Conservation (phyloP, 176 grass and related monocot species). For the Alopecurus myosuroides region DNA sequence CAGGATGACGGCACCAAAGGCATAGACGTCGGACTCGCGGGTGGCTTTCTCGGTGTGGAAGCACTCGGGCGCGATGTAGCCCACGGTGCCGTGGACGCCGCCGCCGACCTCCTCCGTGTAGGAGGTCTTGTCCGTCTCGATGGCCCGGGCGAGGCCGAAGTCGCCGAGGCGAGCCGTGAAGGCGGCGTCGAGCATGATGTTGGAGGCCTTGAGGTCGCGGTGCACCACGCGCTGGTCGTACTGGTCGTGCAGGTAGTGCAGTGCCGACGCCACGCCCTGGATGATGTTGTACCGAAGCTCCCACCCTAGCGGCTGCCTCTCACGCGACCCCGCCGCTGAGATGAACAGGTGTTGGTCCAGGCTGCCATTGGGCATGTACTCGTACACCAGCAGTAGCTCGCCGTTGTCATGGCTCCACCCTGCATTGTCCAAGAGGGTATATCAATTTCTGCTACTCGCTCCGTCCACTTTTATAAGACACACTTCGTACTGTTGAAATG, state of each 20-base stretch:
- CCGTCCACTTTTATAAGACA: too few relatives aligned
- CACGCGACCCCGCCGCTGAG: not conserved
- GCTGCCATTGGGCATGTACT: constrained; percentile 80
- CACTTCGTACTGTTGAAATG: too few relatives aligned
- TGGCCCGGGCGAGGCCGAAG: constrained; percentile 87
- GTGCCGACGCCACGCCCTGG: constrained; percentile 67
- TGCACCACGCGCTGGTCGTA: constrained; percentile 94
- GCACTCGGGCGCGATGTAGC: constrained; percentile 89
- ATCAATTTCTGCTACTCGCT: not conserved
- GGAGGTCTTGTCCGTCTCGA: constrained; percentile 84
- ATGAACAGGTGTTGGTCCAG: constrained; percentile 58
- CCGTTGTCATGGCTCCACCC: constrained; percentile 89
- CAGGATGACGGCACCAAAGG: constrained; percentile 75
- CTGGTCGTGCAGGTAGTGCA: constrained; percentile 94
- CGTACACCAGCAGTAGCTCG: constrained; percentile 76
- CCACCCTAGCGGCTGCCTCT: constrained; percentile 45
- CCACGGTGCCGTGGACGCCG: constrained; percentile 69
- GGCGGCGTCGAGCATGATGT: constrained; percentile 74
- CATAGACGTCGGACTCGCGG: constrained; percentile 83
- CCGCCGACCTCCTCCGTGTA: constrained; percentile 66
- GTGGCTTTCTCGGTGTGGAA: constrained; percentile 97
- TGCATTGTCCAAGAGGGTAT: not conserved
- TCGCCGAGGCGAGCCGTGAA: constrained; percentile 95
- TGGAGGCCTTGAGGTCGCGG: constrained; percentile 96
- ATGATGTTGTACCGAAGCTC: constrained; percentile 72